Evolutionary conservation across 2,329 filamentous ascomycete genomes (phyloP).

Genomic region (Monosporascus sp.): DNA sequence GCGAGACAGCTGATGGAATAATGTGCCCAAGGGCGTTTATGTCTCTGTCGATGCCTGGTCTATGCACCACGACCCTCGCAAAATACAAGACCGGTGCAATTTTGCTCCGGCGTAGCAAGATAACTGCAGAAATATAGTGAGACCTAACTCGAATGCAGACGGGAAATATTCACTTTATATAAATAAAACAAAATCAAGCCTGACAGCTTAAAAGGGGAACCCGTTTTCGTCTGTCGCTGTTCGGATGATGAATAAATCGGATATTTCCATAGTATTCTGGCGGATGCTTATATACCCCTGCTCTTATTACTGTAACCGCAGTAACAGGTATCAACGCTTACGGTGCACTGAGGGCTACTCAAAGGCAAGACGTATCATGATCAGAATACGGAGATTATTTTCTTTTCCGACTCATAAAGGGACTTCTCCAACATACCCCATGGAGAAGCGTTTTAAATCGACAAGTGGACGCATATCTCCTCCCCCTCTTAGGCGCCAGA

Average conservation of each 20-base stretch:
- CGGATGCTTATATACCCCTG: too few species aligned
- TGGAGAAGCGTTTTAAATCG: background rate
- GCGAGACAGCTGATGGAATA: conserved; percentile 8
- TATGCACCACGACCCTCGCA: conserved; percentile 3
- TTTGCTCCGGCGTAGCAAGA: too few species aligned
- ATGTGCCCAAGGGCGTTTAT: conserved; percentile 18
- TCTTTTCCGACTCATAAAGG: background rate
- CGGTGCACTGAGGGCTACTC: conserved; percentile 35
- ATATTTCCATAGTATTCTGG: too few species aligned
- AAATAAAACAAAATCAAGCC: too few species aligned
- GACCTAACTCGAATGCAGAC: too few species aligned
- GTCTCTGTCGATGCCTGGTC: conserved; percentile 36
- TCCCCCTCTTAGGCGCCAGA: background rate
- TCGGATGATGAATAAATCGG: background rate
- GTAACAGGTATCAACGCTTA: background rate
- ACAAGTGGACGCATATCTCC: background rate
- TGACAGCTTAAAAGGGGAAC: conserved; percentile 1
- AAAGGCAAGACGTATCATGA: conserved; percentile 38
- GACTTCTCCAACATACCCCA: background rate
- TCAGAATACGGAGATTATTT: too few species aligned
- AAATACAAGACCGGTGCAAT: too few species aligned
- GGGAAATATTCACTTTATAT: too few species aligned
- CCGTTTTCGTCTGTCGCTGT: background rate
- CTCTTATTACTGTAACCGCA: too few species aligned
- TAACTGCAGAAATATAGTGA: too few species aligned